A percentile compares a stretch with the other conserved stretches of the same genome.
Conservation (phyloP, 2,329 filamentous ascomycete species). For the Monilinia fructigena region DNA sequence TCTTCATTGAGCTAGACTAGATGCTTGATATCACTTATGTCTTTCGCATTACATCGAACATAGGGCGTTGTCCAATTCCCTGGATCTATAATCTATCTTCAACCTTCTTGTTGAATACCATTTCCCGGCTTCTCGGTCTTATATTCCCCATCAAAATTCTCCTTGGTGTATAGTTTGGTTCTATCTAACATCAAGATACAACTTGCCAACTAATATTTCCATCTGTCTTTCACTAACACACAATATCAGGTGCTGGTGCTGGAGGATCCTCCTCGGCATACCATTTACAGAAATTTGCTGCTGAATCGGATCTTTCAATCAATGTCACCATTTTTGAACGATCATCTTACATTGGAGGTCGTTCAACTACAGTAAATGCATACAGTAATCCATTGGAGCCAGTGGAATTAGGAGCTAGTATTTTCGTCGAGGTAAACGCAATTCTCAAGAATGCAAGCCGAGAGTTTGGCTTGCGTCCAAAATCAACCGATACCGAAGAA, state of each 20-base stretch:
- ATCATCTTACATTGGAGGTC: constrained; percentile 74
- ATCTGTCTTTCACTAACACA: constrained; percentile 5
- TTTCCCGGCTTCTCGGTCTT: not conserved
- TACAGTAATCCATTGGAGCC: constrained; percentile 66
- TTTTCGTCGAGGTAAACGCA: constrained; percentile 82
- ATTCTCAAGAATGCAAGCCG: constrained; percentile 74
- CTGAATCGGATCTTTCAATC: constrained; percentile 55
- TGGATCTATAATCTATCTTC: not conserved
- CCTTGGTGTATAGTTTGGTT: not conserved
- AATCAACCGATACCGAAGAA: constrained; percentile 47
- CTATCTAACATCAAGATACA: not conserved
- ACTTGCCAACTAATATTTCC: not conserved
- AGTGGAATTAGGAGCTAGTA: constrained; percentile 85
- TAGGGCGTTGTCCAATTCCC: not conserved
- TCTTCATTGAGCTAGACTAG: not conserved
- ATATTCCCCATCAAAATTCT: not conserved
- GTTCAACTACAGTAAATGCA: constrained; percentile 78
- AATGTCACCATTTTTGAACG: constrained; percentile 90
- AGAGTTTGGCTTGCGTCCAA: constrained; percentile 64
- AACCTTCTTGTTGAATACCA: not conserved
- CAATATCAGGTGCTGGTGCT: constrained; percentile 72
- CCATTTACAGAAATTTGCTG: constrained; percentile 70
- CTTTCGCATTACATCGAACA: not conserved
- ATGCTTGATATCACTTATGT: not conserved
- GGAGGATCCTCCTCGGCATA: constrained; percentile 86